Base-by-base conservation (phyloP, 768 basidiomycete species). In the Trametes meyenii region DNA sequence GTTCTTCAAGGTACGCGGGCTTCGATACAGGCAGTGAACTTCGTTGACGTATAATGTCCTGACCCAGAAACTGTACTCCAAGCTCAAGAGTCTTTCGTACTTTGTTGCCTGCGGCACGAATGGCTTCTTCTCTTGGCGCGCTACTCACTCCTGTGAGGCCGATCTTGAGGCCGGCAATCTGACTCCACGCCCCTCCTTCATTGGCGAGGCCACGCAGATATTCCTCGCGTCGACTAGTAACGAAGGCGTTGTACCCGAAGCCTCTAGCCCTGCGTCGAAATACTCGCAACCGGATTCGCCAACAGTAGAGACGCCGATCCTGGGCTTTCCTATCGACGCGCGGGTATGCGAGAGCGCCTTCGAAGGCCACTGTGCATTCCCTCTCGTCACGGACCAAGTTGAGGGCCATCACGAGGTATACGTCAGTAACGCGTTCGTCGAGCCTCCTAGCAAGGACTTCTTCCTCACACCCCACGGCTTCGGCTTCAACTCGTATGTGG, bases 281-380 rank as follows among this genome's bases (percentile, higher is more conserved):
- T 42, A 29, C 40, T 58, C 56, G 11, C 38, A 58, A 49, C 56
- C 56, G 3, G 48, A 58, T n/a, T 58, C 56, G 56, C 56, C 56
- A 3, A 23, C 48, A 2, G 36, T 58, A 17, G 11, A 26, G 23
- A 58, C 56, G 17, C 56, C 56, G 1, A 39, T 49, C 10, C 48
- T 49, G 11, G 56, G 21, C n/a, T 50, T 12, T 10, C 29, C 5
- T 26, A 2, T 16, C n/a, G 48, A 29, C 13, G 17, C 40, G 35
- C 23, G 36, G 7, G 14, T 40, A 17, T n/a, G 1, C 3, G 46
- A 19, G 14, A 26, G 6, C 7, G 3, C 8, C 13, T 12, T 23
- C 39, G n/a, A 42, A 26, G 23, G 6, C 3, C 2, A 16, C 17
- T 4, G 2, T 2, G 5, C 1, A n/a, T 12, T 16, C n/a, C 55